phyloP scores from a whole-genome alignment of 2,329 filamentous ascomycete genomes.

The Colletotrichum scovillei region DNA sequence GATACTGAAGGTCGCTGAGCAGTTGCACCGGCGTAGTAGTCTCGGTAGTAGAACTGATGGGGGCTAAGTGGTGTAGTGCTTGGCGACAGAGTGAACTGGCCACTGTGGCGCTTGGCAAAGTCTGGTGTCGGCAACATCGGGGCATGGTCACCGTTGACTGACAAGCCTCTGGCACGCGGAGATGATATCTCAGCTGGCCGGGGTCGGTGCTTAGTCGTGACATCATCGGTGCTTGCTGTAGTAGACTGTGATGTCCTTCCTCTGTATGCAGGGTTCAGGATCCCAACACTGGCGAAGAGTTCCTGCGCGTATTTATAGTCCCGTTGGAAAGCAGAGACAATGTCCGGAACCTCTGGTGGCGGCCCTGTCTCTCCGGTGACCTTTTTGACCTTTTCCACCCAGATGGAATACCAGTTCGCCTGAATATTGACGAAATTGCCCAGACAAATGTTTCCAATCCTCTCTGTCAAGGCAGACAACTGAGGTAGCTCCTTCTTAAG shows the following conservation, averaged over 20 bases:
- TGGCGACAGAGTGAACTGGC: constrained; percentile 72
- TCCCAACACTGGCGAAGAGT: constrained; percentile 75
- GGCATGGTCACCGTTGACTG: constrained; percentile 71
- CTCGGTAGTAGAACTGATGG: constrained; percentile 67
- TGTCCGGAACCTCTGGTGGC: constrained; percentile 76
- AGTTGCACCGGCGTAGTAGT: constrained; percentile 60
- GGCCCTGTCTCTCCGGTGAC: constrained; percentile 75
- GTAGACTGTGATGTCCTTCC: constrained; percentile 69
- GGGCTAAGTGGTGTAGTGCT: constrained; percentile 60
- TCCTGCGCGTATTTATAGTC: constrained; percentile 84
- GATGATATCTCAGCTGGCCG: constrained; percentile 60
- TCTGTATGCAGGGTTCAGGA: constrained; percentile 80
- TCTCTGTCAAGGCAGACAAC: constrained; percentile 83
- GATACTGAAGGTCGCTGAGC: constrained; percentile 42
- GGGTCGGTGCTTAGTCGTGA: constrained; percentile 58
- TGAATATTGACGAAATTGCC: constrained; percentile 88
- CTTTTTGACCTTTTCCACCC: constrained; percentile 83
- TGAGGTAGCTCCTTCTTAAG: constrained; percentile 92
- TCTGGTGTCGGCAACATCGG: constrained; percentile 75
- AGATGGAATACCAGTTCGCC: constrained; percentile 82
- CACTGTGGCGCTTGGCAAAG: constrained; percentile 73
- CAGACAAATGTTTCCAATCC: constrained; percentile 82
- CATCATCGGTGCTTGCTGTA: constrained; percentile 65
- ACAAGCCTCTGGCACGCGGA: constrained; percentile 68
- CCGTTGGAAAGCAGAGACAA: constrained; percentile 80